Conservation (phyloP, 495 filamentous ascomycete genomes). For the Trichoderma parareesei region DNA sequence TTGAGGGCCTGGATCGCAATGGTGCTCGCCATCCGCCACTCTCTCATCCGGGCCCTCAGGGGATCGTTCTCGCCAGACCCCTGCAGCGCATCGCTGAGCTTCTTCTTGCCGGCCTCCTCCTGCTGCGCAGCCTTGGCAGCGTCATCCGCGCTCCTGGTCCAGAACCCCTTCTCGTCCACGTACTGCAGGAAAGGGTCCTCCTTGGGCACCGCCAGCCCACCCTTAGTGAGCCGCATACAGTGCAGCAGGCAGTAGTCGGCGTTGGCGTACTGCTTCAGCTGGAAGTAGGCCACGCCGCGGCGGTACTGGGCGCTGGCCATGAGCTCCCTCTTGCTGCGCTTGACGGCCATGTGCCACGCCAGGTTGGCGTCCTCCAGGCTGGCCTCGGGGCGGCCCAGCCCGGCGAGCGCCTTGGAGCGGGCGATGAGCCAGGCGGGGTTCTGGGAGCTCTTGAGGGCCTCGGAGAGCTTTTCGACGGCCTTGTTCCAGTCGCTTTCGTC, state of each 20-base stretch:
- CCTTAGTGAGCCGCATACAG: conserved; percentile 49
- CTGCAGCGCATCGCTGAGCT: conserved; percentile 15
- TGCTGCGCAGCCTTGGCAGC: conserved; percentile 21
- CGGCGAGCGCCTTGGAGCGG: conserved; percentile 75
- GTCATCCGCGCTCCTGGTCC: conserved; percentile 25
- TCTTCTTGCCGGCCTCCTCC: not conserved
- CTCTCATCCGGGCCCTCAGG: not conserved
- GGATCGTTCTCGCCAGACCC: not conserved
- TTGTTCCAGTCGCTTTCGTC: conserved; percentile 49
- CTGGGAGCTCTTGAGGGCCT: conserved; percentile 59
- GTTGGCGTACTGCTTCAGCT: conserved; percentile 66
- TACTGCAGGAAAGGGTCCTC: conserved; percentile 32
- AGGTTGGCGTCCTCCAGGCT: conserved; percentile 77
- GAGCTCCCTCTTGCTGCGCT: conserved; percentile 66
- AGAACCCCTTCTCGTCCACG: conserved; percentile 32
- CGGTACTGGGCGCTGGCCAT: conserved; percentile 77
- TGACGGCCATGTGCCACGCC: conserved; percentile 58
- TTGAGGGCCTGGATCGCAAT: conserved; percentile 35
- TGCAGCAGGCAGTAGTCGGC: conserved; percentile 62
- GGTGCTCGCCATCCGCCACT: conserved; percentile 30
- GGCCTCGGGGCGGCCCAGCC: conserved; percentile 39
- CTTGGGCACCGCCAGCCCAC: conserved; percentile 23
- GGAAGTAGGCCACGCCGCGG: conserved; percentile 64
- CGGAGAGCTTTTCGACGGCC: conserved; percentile 67
- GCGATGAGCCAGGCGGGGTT: conserved; percentile 81